Evolutionary conservation across 306 rosid genomes (phyloP), one percentile per base, ranked within the genome.

Genomic region (Cucurbita argyrosperma): DNA sequence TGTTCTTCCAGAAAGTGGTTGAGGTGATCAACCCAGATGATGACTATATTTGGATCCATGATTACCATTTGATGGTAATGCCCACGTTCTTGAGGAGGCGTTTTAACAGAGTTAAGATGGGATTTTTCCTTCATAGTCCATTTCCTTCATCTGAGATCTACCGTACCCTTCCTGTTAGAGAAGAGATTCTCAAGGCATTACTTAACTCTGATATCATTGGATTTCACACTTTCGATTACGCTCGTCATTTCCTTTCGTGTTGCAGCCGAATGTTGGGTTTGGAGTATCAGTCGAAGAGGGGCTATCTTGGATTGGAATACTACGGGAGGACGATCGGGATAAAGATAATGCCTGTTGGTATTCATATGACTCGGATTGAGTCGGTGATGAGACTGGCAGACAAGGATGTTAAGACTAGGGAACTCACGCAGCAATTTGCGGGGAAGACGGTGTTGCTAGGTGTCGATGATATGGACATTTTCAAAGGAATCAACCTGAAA

Each of bases 121-220:
- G 96, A 42, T 88, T 90, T 85, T 90, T 90, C 83, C 87, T 90
- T 76, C 96, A 90, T 56, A 88, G 96, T 75, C 96, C 96, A 60
- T 90, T 90, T 82, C 96, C 96, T 4, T 90, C 96, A 8, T 90
- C 96, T 37, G 96, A 90, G 88, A 90, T 90, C 74, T 90, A 87
- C 67, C 79, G 88, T 77, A 86, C 96, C 56, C 96, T 90, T 85
- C 90, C 96, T 53, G 88, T 90, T 43, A 84, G 92, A 78, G 96
- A 88, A 78, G 93, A 90, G 83, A 88, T 90, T 83, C 88, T 90
- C 64, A 88, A 86, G 84, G 90, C 96, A 56, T 76, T 88, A 71
- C 93, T 90, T 16, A 90, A 90, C 84, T 83, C 89, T 46, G 93
- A 90, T 79, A 88, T 90, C 77, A 90, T 90, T 60, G 96, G 93